phyloP scores from a whole-genome alignment of 2,329 filamentous ascomycete genomes.

The Leptographium radiaticola region DNA sequence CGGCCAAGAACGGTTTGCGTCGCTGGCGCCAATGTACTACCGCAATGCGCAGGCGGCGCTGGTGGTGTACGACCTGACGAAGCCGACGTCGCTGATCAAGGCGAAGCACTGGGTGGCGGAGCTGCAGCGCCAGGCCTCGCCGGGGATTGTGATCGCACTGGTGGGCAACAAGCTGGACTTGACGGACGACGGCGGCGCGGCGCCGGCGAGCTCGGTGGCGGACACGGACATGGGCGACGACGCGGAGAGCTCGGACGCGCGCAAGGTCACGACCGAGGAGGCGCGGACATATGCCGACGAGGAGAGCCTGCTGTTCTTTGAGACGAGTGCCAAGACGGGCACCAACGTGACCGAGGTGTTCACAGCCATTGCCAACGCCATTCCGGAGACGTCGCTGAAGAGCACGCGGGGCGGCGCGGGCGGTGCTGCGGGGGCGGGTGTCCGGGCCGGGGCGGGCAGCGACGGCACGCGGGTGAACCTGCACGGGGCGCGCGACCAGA shows the following conservation, averaged over 20 bases:
- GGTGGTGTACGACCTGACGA: constrained; percentile 97
- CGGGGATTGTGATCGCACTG: constrained; percentile 91
- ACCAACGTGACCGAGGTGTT: constrained; percentile 93
- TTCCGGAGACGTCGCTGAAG: constrained; percentile 93
- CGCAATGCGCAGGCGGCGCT: constrained; percentile 95
- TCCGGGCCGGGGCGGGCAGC: constrained; percentile 31
- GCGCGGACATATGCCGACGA: constrained; percentile 90
- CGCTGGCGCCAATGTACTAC: constrained; percentile 97
- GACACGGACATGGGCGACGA: constrained; percentile 43
- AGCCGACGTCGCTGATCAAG: constrained; percentile 87
- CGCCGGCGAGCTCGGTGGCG: constrained; percentile 29
- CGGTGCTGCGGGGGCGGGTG: constrained; percentile 44
- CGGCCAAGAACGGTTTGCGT: constrained; percentile 93
- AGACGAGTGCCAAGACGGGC: constrained; percentile 95
- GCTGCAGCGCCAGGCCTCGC: constrained; percentile 87
- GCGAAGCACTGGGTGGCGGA: constrained; percentile 99
- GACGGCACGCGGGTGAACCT: constrained; percentile 74
- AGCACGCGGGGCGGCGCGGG: constrained; percentile 53
- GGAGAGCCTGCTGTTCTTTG: constrained; percentile 88
- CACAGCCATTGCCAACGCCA: constrained; percentile 94
- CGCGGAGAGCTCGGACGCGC: constrained; percentile 67
- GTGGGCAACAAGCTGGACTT: constrained; percentile 96
- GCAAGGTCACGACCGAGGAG: constrained; percentile 84
- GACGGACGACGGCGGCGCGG: constrained; percentile 46
- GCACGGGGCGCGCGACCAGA: constrained; percentile 56